These are phyloP conservation scores for Suillus americanus DNA, from an alignment of 768 basidiomycete species.

Conservation along the genomic window DNA sequence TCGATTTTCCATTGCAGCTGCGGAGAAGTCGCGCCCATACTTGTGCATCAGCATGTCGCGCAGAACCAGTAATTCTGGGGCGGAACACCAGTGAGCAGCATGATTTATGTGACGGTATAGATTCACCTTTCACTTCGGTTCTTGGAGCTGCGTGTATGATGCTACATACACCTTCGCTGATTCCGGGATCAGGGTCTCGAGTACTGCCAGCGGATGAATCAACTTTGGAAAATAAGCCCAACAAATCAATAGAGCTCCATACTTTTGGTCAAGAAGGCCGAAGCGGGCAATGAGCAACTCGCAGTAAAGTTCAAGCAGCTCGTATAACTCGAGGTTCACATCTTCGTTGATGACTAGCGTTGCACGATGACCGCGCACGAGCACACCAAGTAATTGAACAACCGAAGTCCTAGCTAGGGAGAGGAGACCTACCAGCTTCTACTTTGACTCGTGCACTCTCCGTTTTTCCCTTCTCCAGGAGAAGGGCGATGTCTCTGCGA, in stretches of 20 bases:
- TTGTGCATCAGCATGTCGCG: conserved; percentile 96
- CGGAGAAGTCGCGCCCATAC: conserved; percentile 87
- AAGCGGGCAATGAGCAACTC: conserved; percentile 94
- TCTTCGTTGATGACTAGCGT: conserved; percentile 78
- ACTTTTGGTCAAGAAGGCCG: conserved; percentile 89
- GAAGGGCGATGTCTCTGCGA: conserved; percentile 77
- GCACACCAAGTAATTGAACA: conserved; percentile 12
- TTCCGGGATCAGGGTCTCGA: conserved; percentile 84
- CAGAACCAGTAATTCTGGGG: conserved; percentile 79
- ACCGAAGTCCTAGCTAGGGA: conserved; percentile 17
- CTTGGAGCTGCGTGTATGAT: conserved; percentile 91
- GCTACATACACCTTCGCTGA: conserved; percentile 82
- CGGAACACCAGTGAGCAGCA: conserved; percentile 9
- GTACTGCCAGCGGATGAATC: conserved; percentile 41
- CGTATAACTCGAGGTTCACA: conserved; percentile 82
- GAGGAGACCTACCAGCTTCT: conserved; percentile 65
- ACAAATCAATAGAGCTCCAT: conserved; percentile 25
- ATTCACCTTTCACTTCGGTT: conserved; percentile 82
- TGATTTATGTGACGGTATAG: neutral
- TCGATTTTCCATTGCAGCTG: conserved; percentile 83
- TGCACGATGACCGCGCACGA: neutral
- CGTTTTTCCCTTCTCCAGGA: conserved; percentile 75
- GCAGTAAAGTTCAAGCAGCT: conserved; percentile 91
- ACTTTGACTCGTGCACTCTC: conserved; percentile 86
- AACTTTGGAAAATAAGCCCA: conserved; percentile 11